These are phyloP conservation scores for Annona squamosa DNA, from an alignment of 164 flowering plant species.

Conservation along the genomic window DNA sequence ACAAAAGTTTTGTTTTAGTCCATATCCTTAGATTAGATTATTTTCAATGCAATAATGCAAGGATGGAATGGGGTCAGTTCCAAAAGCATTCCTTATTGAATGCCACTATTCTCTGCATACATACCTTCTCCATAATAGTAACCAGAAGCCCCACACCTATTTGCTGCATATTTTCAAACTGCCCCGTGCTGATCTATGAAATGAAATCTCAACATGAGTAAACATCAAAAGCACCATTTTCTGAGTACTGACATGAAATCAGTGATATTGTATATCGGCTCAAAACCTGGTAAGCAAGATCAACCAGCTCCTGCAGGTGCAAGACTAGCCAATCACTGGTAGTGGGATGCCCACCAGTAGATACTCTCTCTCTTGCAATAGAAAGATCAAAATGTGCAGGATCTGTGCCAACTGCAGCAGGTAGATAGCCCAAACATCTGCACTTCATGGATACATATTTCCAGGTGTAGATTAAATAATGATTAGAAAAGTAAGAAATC, in stretches of 20 bases:
- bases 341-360: conserved; percentile 21
- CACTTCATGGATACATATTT: conserved; percentile 1
- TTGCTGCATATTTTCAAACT: conserved; percentile 88
- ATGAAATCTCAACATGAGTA: conserved; percentile 1
- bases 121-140: conserved; percentile 84
- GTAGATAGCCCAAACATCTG: conserved; percentile 86
- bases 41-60: neutral
- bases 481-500: too few species aligned
- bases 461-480: neutral
- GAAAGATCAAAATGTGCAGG: conserved; percentile 85
- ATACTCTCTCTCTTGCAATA: conserved; percentile 48
- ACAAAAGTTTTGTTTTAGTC: neutral
- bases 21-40: neutral
- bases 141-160: conserved; percentile 75
- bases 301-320: conserved; percentile 74
- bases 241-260: neutral
- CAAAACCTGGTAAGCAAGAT: conserved; percentile 93
- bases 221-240: neutral
- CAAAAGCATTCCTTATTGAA: neutral
- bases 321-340: conserved; percentile 78
- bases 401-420: conserved; percentile 75
- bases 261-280: conserved; percentile 4
- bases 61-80: neutral
- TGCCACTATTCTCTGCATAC: neutral
- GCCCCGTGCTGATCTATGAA: conserved; percentile 81